phyloP scores from a whole-genome alignment of 1,139 yeast species.

The Blastobotrys arbuscula region DNA sequence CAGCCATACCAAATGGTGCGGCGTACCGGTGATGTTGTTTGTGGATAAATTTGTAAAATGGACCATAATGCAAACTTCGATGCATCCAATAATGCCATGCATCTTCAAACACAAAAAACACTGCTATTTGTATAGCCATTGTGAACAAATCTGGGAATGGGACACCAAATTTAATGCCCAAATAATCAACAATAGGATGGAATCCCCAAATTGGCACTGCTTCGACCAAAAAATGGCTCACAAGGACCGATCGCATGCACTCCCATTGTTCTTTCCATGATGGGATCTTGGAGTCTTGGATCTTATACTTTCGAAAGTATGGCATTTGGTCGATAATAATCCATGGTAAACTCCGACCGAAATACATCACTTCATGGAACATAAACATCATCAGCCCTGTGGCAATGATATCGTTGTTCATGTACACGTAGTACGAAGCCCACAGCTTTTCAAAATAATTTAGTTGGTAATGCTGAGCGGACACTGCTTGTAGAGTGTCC shows the following conservation, averaged over 20 bases:
- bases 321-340: slow-evolving; percentile 71
- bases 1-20: slow-evolving; percentile 94
- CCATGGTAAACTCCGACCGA: slow-evolving; percentile 88
- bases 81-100: slow-evolving; percentile 96
- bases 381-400: slow-evolving; percentile 76
- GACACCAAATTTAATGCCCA: slow-evolving; percentile 70
- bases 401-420: slow-evolving; percentile 74
- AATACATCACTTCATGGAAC: slow-evolving; percentile 76
- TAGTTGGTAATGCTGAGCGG: slow-evolving; percentile 18
- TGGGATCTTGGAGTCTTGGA: slow-evolving; percentile 77
- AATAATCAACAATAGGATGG: slow-evolving; percentile 79
- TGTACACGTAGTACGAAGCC: slow-evolving; percentile 80
- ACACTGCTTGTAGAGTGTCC: slow-evolving; percentile 19
- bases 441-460: slow-evolving; percentile 53
- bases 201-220: slow-evolving; percentile 95
- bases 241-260: slow-evolving; percentile 76
- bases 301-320: slow-evolving; percentile 67
- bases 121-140: slow-evolving; percentile 57
- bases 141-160: slow-evolving; percentile 67
- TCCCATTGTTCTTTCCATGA: slow-evolving; percentile 82
- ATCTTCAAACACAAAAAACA: slow-evolving; percentile 83
- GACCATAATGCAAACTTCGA: slow-evolving; percentile 79
- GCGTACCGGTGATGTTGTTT: slow-evolving; percentile 96
- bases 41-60: slow-evolving; percentile 85
- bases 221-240: slow-evolving; percentile 85